phyloP scores from a whole-genome alignment of 352 stramenopile species.

The Aphanomyces stellatus region DNA sequence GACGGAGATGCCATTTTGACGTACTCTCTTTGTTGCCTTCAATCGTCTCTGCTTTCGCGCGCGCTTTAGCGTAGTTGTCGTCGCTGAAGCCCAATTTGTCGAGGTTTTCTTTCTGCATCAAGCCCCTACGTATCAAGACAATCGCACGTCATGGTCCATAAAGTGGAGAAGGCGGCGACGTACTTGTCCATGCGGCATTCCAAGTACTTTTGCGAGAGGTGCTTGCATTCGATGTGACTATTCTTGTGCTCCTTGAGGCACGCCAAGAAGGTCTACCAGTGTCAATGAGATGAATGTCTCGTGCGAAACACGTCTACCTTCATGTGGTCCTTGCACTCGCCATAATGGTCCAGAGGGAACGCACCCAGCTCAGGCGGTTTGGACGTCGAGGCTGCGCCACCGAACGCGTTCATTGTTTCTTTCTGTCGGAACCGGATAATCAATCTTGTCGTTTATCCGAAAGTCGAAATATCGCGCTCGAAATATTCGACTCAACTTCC shows the following conservation, averaged over 20 bases:
- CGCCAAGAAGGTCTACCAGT: conserved; percentile 52
- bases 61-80: conserved; percentile 63
- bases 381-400: conserved; percentile 59
- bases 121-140: conserved; percentile 36
- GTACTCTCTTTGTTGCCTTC: conserved; percentile 69
- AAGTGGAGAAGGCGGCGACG: not conserved
- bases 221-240: conserved; percentile 86
- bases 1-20: not conserved
- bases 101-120: conserved; percentile 81
- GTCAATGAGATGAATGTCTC: too few relatives aligned
- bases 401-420: conserved; percentile 62
- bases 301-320: conserved; percentile 39
- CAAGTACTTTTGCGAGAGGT: conserved; percentile 78
- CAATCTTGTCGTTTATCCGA: too few relatives aligned
- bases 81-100: conserved; percentile 77
- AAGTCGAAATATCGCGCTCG: too few relatives aligned
- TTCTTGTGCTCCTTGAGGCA: conserved; percentile 76
- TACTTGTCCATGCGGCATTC: conserved; percentile 87
- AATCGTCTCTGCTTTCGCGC: conserved; percentile 27
- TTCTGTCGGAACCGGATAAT: not conserved
- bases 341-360: conserved; percentile 87
- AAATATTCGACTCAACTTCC: too few relatives aligned
- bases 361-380: conserved; percentile 83
- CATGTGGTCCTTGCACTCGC: conserved; percentile 84
- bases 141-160: not conserved